Percentiles rank a stretch among this genome's conserved stretches.
phyloP scores from a whole-genome alignment of 2,329 filamentous ascomycete species.

The Gnomoniopsis sp. region DNA sequence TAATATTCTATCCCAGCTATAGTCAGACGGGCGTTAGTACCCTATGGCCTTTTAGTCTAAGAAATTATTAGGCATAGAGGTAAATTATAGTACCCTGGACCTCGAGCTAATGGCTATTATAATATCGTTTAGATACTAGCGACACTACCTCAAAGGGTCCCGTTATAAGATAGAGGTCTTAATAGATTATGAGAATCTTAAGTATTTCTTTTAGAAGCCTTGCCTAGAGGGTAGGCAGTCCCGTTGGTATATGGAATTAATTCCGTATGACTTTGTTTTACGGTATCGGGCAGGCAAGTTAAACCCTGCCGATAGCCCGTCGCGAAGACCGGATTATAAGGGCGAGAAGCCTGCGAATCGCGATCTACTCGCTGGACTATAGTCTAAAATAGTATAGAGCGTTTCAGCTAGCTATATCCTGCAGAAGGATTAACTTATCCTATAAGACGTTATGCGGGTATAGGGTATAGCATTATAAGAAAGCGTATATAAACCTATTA shows the following conservation, averaged over 20 bases:
- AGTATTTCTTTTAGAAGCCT: constrained; percentile 5
- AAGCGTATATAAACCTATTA: neutral
- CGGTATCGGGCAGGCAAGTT: constrained; percentile 14
- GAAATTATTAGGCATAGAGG: too few relatives aligned
- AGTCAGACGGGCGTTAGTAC: neutral
- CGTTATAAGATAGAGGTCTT: constrained; percentile 18
- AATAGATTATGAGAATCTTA: constrained; percentile 15
- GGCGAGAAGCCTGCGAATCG: neutral
- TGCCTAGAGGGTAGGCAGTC: neutral
- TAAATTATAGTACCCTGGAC: too few relatives aligned
- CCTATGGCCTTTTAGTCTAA: too few relatives aligned
- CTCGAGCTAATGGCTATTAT: constrained; percentile 2
- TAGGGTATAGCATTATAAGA: neutral
- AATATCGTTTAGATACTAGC: too few relatives aligned
- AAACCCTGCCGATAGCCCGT: neutral
- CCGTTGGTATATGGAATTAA: constrained; percentile 1
- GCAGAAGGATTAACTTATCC: neutral
- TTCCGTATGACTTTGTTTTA: constrained; percentile 14
- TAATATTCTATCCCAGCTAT: constrained; percentile 1
- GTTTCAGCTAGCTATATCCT: neutral
- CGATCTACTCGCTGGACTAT: too few relatives aligned
- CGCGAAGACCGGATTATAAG: too few relatives aligned
- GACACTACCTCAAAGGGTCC: neutral
- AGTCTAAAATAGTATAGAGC: neutral
- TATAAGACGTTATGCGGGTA: neutral